These are phyloP conservation scores for Debaryomyces maramus DNA, from an alignment of 805 yeast species.

Conservation along the genomic window DNA sequence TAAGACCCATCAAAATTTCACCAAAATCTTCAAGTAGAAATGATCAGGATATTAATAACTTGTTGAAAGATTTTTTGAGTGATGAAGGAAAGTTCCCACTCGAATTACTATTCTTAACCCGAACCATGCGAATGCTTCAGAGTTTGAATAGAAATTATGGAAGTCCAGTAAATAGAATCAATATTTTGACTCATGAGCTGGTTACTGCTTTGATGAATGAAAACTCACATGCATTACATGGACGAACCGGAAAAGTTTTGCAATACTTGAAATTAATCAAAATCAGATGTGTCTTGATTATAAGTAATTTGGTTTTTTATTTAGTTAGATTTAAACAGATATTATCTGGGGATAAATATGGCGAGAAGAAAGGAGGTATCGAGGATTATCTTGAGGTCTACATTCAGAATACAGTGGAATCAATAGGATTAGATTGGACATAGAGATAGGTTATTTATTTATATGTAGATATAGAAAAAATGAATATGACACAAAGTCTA, in stretches of 20 bases:
- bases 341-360: constrained; percentile 30
- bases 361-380: constrained; percentile 34
- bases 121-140: constrained; percentile 76
- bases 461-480: neutral
- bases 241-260: constrained; percentile 2
- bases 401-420: constrained; percentile 41
- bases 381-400: constrained; percentile 49
- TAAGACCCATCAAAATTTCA: constrained; percentile 44
- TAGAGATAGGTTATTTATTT: neutral
- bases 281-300: constrained; percentile 22
- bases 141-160: constrained; percentile 64
- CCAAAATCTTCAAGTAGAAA: constrained; percentile 21
- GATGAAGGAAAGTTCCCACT: constrained; percentile 69
- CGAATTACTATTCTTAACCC: constrained; percentile 60
- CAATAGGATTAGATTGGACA: constrained; percentile 34
- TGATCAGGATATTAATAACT: constrained; percentile 43
- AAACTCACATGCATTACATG: constrained; percentile 7
- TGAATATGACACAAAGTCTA: neutral
- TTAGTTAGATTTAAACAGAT: constrained; percentile 33
- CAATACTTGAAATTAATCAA: constrained; percentile 18
- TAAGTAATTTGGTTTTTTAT: constrained; percentile 34
- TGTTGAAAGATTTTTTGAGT: constrained; percentile 54
- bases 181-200: constrained; percentile 61
- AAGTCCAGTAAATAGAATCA: constrained; percentile 73
- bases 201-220: constrained; percentile 21